Evolutionary conservation across 2,329 filamentous ascomycete genomes (phyloP).

Genomic region (Aspergillus nomiae): DNA sequence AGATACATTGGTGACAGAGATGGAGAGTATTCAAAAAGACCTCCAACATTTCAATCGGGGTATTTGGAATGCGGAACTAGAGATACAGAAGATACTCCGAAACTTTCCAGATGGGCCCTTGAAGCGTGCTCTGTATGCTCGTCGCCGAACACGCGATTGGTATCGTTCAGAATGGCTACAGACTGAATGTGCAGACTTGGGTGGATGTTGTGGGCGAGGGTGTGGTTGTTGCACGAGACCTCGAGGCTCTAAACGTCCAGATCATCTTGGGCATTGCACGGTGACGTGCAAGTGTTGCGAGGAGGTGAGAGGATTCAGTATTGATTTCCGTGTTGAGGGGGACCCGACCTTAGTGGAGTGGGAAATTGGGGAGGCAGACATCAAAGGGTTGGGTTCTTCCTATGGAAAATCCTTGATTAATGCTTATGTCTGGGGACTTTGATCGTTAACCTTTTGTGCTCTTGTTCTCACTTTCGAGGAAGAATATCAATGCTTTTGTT

Average conservation of each 20-base stretch:
- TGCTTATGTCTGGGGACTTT: not conserved
- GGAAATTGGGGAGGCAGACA: accelerated
- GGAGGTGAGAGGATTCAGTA: not conserved
- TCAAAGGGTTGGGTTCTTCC: not conserved
- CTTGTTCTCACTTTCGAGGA: too few species aligned
- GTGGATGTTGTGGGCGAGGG: not conserved
- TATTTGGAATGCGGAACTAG: not conserved
- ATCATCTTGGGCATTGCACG: not conserved
- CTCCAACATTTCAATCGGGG: accelerated
- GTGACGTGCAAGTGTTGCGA: not conserved
- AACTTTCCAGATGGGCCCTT: not conserved
- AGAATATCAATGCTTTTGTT: too few species aligned
- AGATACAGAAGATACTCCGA: not conserved
- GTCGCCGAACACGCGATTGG: not conserved
- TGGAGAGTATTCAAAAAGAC: not conserved
- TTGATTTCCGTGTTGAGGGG: accelerated
- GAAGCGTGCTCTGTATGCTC: not conserved
- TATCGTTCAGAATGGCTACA: not conserved
- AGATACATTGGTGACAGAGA: not conserved
- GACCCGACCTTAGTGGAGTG: accelerated
- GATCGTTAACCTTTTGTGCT: not conserved
- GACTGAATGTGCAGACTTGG: not conserved
- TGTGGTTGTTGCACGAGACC: not conserved
- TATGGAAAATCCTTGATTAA: not conserved
- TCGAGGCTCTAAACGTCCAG: not conserved